Percentiles rank a stretch among this genome's conserved stretches.
Conservation (phyloP, 75 land plant genomes). For the Larix kaempferi region DNA sequence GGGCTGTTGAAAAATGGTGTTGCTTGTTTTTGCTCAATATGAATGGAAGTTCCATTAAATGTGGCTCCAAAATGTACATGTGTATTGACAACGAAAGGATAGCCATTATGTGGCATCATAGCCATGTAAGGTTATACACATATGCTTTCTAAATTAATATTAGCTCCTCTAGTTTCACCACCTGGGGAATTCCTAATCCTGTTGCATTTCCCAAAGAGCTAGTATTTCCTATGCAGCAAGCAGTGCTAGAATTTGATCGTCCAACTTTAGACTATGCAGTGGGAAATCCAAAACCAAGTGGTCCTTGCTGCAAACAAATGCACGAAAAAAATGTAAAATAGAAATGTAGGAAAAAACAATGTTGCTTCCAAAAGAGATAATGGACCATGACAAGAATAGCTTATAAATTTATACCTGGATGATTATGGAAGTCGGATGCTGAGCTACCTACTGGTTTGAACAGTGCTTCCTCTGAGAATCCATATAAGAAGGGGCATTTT, state of each 20-base stretch:
- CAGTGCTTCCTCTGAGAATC: slow-evolving; percentile 29
- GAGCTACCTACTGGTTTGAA: slow-evolving; percentile 31
- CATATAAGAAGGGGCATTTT: slow-evolving; percentile 16
- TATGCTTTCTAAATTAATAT: not conserved
- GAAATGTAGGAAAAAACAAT: not conserved
- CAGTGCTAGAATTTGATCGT: slow-evolving; percentile 17
- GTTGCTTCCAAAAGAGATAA: not conserved
- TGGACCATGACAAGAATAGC: not conserved
- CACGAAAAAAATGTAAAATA: not conserved
- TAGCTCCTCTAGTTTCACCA: slow-evolving; percentile 12
- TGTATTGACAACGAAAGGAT: no score
- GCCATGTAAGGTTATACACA: no score
- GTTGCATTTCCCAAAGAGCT: slow-evolving; percentile 6
- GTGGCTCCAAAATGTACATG: no score
- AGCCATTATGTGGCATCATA: no score
- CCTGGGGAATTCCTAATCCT: slow-evolving; percentile 2
- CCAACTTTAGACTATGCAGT: slow-evolving; percentile 17
- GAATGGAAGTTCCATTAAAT: no score
- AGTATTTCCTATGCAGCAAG: not conserved
- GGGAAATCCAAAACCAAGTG: slow-evolving; percentile 12
- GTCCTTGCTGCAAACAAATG: not conserved
- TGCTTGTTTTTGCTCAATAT: no score
- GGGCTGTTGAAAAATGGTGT: no score
- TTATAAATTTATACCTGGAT: slow-evolving; percentile 22
- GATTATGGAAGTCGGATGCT: slow-evolving; percentile 12